A percentile compares a stretch with the other conserved stretches of the same genome.
phyloP scores from a whole-genome alignment of 2,329 filamentous ascomycete genomes.

The Setomelanomma holmii region DNA sequence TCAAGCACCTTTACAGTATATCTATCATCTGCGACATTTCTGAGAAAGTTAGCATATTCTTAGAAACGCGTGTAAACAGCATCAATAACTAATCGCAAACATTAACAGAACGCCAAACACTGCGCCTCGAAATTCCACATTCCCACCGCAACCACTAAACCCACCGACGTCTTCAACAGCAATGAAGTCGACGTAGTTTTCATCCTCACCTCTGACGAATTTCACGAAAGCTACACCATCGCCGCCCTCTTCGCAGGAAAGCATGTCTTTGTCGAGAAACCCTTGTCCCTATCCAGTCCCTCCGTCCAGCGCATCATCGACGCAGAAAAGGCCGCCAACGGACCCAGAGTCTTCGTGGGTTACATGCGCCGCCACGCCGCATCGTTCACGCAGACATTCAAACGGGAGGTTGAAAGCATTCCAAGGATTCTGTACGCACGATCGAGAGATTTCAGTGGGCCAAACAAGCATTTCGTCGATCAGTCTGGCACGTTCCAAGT shows the following conservation, averaged over 20 bases:
- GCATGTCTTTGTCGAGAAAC: neutral
- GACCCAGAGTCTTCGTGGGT: neutral
- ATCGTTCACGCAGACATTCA: slow-evolving; percentile 53
- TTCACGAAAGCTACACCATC: neutral
- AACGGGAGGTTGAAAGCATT: slow-evolving; percentile 59
- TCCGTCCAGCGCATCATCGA: neutral
- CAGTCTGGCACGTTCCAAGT: slow-evolving; percentile 59
- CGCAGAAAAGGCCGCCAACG: neutral
- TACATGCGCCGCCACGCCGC: neutral
- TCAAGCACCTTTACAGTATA: neutral
- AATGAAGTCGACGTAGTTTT: neutral
- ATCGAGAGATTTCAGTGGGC: slow-evolving; percentile 61
- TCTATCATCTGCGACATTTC: neutral
- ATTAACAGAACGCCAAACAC: neutral
- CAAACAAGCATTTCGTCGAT: slow-evolving; percentile 57
- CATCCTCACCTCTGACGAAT: neutral
- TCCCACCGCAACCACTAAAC: neutral
- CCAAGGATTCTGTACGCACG: slow-evolving; percentile 64
- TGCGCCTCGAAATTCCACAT: neutral
- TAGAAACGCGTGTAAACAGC: too few relatives aligned
- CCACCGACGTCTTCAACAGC: neutral
- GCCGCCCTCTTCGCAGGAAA: neutral
- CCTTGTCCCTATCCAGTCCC: neutral
- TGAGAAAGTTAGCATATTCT: neutral
- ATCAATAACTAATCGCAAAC: neutral